These are phyloP conservation scores for Saccharomycopsis oosterbeekiorum DNA, from an alignment of 805 yeast genomes.

Conservation along the genomic window DNA sequence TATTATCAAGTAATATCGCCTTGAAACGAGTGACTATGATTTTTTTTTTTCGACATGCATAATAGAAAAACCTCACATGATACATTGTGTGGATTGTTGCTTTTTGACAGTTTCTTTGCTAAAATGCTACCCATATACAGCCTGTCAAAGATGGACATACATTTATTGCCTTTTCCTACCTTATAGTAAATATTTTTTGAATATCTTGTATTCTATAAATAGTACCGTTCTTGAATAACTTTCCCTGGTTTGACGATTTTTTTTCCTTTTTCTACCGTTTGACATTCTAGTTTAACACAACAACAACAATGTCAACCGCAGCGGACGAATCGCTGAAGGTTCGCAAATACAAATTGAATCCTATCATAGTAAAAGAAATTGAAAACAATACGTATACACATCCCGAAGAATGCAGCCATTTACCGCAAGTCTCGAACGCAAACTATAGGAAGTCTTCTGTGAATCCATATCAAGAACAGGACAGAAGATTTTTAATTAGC, in stretches of 20 bases:
- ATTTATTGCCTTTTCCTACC: no score
- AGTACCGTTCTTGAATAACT: no score
- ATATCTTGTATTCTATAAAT: no score
- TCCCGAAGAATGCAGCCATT: not conserved
- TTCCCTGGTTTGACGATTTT: no score
- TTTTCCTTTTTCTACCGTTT: no score
- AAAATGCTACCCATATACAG: no score
- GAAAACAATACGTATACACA: not conserved
- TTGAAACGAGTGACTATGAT: not conserved
- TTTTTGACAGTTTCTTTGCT: not conserved
- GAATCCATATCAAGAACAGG: not conserved
- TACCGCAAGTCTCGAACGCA: not conserved
- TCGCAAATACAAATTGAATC: not conserved
- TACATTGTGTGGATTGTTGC: not conserved
- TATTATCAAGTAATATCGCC: not conserved
- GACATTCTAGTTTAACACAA: no score
- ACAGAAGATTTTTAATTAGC: conserved; percentile 47
- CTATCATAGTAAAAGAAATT: not conserved
- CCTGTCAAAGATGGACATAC: no score
- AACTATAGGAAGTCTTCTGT: not conserved
- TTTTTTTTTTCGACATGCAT: not conserved
- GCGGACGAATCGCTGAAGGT: not conserved
- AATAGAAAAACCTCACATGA: not conserved
- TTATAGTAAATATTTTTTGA: no score
- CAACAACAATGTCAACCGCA: no score